phyloP scores from a whole-genome alignment of 805 yeast genomes.

The Candida montana region DNA sequence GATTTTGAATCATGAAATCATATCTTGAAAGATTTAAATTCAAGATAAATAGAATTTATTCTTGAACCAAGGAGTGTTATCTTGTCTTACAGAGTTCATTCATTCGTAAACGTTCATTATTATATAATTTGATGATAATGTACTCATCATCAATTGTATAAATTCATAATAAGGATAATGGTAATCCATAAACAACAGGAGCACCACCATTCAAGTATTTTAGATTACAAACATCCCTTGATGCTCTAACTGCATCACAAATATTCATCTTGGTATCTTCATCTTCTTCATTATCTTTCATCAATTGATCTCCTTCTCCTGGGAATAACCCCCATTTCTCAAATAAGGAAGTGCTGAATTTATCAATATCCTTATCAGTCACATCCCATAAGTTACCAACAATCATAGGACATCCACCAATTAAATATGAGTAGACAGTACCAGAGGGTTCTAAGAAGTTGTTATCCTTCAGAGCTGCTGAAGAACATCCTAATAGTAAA shows the following conservation, averaged over 20 bases:
- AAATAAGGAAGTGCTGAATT: constrained; percentile 58
- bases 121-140: too few relatives aligned
- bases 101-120: too few relatives aligned
- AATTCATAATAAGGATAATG: constrained; percentile 33
- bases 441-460: constrained; percentile 73
- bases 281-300: constrained; percentile 10
- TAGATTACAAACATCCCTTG: constrained; percentile 67
- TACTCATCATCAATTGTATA: too few relatives aligned
- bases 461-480: constrained; percentile 56
- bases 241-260: constrained; percentile 50
- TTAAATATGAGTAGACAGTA: constrained; percentile 66
- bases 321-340: constrained; percentile 58
- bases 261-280: constrained; percentile 29
- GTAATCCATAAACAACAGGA: constrained; percentile 86
- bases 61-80: too few relatives aligned
- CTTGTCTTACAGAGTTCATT: too few relatives aligned
- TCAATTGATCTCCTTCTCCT: constrained; percentile 8
- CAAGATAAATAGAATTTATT: too few relatives aligned
- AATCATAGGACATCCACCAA: constrained; percentile 78
- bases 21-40: too few relatives aligned
- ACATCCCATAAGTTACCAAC: constrained; percentile 94
- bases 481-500: constrained; percentile 84
- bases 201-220: constrained; percentile 86
- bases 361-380: constrained; percentile 91
- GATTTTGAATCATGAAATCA: too few relatives aligned